A percentile compares a stretch with the other conserved stretches of the same genome.
phyloP scores from a whole-genome alignment of 2,329 filamentous ascomycete species.

The Juglanconis juglandina region DNA sequence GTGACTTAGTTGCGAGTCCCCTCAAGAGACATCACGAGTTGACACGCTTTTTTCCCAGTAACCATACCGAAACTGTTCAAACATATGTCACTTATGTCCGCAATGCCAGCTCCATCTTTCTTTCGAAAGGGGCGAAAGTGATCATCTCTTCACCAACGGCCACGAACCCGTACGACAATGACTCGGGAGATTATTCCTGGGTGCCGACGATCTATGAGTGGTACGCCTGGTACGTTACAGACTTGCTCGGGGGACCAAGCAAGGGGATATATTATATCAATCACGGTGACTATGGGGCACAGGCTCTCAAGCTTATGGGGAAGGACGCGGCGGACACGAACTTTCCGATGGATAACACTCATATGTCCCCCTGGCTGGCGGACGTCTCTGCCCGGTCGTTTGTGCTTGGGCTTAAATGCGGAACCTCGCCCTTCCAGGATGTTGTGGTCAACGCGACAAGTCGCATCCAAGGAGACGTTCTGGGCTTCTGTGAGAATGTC shows the following conservation, averaged over 20 bases:
- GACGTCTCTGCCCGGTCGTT: slow-evolving; percentile 16
- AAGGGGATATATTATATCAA: slow-evolving; percentile 17
- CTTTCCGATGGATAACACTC: slow-evolving; percentile 20
- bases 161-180: slow-evolving; percentile 12
- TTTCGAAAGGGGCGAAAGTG: slow-evolving; percentile 15
- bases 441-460: slow-evolving; percentile 18
- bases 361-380: slow-evolving; percentile 17
- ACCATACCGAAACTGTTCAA: slow-evolving; percentile 24
- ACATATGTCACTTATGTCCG: slow-evolving; percentile 24
- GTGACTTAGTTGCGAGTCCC: too few relatives aligned
- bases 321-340: slow-evolving; percentile 7
- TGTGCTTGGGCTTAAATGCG: slow-evolving; percentile 19
- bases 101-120: slow-evolving; percentile 17
- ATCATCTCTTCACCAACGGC: slow-evolving; percentile 17
- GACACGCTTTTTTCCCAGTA: slow-evolving; percentile 3
- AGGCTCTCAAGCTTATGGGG: slow-evolving; percentile 14
- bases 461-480: slow-evolving; percentile 8
- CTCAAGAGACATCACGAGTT: background rate
- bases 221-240: slow-evolving; percentile 17
- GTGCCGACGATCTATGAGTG: slow-evolving; percentile 14
- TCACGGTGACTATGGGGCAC: slow-evolving; percentile 17
- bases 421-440: slow-evolving; percentile 14
- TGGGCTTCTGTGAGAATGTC: slow-evolving; percentile 14
- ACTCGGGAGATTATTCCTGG: slow-evolving; percentile 7
- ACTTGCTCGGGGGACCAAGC: slow-evolving; percentile 13